These are phyloP conservation scores for Ephemerocybe angulata DNA, from an alignment of 768 basidiomycete species.

Conservation along the genomic window DNA sequence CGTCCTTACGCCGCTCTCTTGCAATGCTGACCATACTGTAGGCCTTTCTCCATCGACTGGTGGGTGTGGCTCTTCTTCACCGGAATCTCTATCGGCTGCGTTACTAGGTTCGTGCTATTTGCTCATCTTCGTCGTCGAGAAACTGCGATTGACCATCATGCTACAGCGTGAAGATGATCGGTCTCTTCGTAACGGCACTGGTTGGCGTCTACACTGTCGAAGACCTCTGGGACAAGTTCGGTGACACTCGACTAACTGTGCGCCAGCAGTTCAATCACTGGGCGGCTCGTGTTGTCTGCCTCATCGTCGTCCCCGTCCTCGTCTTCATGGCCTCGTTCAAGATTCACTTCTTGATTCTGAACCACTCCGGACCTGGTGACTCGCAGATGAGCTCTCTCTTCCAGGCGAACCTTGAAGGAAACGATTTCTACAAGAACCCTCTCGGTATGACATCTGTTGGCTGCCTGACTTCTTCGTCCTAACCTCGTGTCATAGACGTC, in stretches of 20 bases:
- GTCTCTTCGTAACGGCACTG: slow-evolving; percentile 90
- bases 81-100: slow-evolving; percentile 91
- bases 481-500: slow-evolving; percentile 53
- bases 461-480: too few species aligned
- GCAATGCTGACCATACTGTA: slow-evolving; percentile 30
- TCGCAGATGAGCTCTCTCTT: slow-evolving; percentile 99
- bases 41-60: slow-evolving; percentile 95
- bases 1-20: background rate
- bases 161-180: slow-evolving; percentile 89
- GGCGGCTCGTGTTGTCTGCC: slow-evolving; percentile 77
- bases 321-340: slow-evolving; percentile 97
- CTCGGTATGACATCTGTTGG: too few species aligned
- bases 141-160: background rate
- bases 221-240: slow-evolving; percentile 98
- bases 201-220: slow-evolving; percentile 96
- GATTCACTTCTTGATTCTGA: slow-evolving; percentile 93
- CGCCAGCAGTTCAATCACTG: slow-evolving; percentile 88
- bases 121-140: too few species aligned
- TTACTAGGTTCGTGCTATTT: slow-evolving; percentile 61
- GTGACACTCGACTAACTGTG: slow-evolving; percentile 86
- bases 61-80: slow-evolving; percentile 94
- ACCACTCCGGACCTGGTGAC: slow-evolving; percentile 93
- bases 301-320: slow-evolving; percentile 86
- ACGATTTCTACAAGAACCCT: slow-evolving; percentile 87
- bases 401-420: too few species aligned